Evolutionary conservation across 352 stramenopile genomes (phyloP).

Genomic region (Globisporangium solare): DNA sequence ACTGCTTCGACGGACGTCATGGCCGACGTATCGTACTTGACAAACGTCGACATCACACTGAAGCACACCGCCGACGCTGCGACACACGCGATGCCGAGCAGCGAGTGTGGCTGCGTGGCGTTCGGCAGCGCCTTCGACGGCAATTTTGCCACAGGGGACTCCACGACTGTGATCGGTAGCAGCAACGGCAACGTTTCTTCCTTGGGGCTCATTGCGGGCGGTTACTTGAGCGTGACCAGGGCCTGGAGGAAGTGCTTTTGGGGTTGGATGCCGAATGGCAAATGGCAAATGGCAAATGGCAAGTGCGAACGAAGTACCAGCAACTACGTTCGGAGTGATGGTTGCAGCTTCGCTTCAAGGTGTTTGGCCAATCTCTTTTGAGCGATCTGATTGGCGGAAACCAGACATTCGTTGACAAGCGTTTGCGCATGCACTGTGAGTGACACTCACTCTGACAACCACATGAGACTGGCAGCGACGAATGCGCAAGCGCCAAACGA

Average conservation of each 20-base stretch:
- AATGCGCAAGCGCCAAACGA: too few species aligned
- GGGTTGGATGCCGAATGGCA: neutral
- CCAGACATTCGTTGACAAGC: too few species aligned
- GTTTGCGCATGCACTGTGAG: too few species aligned
- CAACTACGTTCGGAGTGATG: too few species aligned
- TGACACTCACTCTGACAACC: too few species aligned
- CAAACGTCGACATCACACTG: slow-evolving; percentile 74
- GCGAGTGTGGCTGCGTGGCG: slow-evolving; percentile 31
- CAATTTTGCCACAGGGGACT: slow-evolving; percentile 16
- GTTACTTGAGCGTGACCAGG: too few species aligned
- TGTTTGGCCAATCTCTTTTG: too few species aligned
- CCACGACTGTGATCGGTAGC: slow-evolving; percentile 19
- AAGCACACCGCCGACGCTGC: slow-evolving; percentile 76
- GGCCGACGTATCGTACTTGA: slow-evolving; percentile 73
- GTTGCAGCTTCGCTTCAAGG: too few species aligned
- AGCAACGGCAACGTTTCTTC: slow-evolving; percentile 19
- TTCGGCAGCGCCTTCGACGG: neutral
- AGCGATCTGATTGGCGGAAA: too few species aligned
- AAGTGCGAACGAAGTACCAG: too few species aligned
- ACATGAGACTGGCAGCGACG: too few species aligned
- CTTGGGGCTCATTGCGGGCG: neutral
- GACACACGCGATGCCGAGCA: slow-evolving; percentile 62
- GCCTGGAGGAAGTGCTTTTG: neutral
- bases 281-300: too few species aligned
- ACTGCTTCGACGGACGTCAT: slow-evolving; percentile 81